Evolutionary conservation across 371 early-diverging fungal genomes (phyloP), one percentile per base, ranked within the genome.

Genomic region (Basidiobolus meristosporus): DNA sequence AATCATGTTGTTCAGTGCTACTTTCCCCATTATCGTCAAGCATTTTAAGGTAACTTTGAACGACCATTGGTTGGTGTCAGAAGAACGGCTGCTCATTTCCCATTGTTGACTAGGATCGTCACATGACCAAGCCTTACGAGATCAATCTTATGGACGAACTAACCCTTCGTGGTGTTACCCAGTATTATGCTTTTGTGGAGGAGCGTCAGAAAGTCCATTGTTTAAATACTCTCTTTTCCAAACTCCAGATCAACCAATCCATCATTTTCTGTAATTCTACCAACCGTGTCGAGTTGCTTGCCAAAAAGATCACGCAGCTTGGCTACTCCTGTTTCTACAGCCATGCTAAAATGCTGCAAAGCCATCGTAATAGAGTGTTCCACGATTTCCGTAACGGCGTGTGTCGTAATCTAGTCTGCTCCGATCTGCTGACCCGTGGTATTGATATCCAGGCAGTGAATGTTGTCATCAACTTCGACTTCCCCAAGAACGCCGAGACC

Each of bases 401-500:
- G 31, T 91, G 90, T 58, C 80, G 96, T 44, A 90, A 92, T 56
- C 61, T 97, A 23, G 95, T 97, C 26, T 90, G 92, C 60, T 86
- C 95, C 32, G 98, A 99, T 67, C 63, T 99, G 41, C 62, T 97
- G 44, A 92, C 98, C 2, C 79, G 99, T 50, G 99, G 99, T 64
- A 98, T 98, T 50, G 99, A 99, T 65, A 97, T 98, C 52, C 95
- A 95, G 59, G 90, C 89, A 17, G 95, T 98, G 36, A 98, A 98
- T 63, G 90, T 98, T 9, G 99, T 99, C 36, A 98, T 99, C 68
- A 98, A 99, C 73, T 98, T 95, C 77, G 99, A 98, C 62, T 91
- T 98, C 56, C 98, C 99, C 42, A 86, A 90, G 60, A 92, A 89
- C 45, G 85, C 98, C 19, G 98, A 99, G 57, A 96, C 97, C 2